Evolutionary conservation across 2,329 filamentous ascomycete species (phyloP), one percentile per base, ranked within the genome.

Genomic region (Colletotrichum acutatum): DNA sequence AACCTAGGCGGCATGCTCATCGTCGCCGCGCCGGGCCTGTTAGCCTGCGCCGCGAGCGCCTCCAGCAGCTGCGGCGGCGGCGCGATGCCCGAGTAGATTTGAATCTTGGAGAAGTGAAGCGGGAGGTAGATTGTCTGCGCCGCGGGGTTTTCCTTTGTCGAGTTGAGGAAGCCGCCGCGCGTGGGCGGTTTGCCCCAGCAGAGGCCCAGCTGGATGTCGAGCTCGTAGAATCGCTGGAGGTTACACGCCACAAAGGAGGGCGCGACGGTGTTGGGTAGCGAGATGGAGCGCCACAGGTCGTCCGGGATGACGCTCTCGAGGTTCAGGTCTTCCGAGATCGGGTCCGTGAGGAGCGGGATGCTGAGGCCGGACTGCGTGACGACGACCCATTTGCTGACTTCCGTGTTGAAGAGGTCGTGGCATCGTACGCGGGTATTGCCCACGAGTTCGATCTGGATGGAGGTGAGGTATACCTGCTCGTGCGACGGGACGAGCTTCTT

Each of bases 211-310:
- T 91, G 91, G 53, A 98, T 85, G 82, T 98, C 95, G 49, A 99
- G 84, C 79, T 95, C 93, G 81, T 99, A 98, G 64, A 85, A 88
- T 32, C 96, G 90, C 64, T 90, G 89, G 61, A 98, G 89, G 81
- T 98, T 98, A 83, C 97, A 99, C 1, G 95, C 94, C 61, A 91
- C 87, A 80, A 99, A 99, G 0, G 91, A 92, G 0, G 97, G 97
- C 11, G 95, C 92, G 12, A 99, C 91, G 0, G 94, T 96, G 80
- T 94, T 97, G 2, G 96, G 97, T 6, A 98, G 85, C 0, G 91
- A 86, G 62, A 90, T 86, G 53, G 86, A 86, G 74, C 90, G 90
- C 97, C 97, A 99, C 53, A 96, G 80, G 2, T 86, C 87, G 60
- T 90, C 85, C 68, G 95, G 92, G 28, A 97, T 80, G n/a, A 89